phyloP scores from a whole-genome alignment of 148 eudicot species.

The Chenopodium berlandieri region DNA sequence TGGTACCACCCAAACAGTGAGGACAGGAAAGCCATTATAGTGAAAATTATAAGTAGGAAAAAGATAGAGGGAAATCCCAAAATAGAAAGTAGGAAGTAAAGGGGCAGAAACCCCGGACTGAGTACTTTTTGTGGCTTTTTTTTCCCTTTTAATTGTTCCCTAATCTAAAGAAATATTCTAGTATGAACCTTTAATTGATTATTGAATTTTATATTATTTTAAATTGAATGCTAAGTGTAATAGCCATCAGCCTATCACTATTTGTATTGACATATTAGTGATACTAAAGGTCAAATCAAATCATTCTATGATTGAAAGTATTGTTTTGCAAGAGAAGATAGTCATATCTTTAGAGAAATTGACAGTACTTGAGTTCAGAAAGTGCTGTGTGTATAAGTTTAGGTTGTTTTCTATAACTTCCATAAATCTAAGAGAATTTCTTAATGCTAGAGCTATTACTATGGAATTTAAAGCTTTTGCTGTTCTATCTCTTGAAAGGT shows the following conservation, averaged over 20 bases:
- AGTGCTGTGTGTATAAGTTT: not conserved
- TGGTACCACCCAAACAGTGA: not conserved
- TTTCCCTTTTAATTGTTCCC: not conserved
- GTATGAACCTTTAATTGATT: not conserved
- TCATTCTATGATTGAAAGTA: not conserved
- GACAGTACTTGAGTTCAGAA: not conserved
- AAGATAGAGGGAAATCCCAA: not conserved
- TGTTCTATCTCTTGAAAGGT: conserved; percentile 41
- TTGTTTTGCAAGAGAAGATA: not conserved
- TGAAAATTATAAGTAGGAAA: not conserved
- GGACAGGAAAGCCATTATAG: not conserved
- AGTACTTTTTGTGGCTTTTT: too few species aligned
- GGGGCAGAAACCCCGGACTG: too few species aligned
- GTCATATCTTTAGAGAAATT: not conserved
- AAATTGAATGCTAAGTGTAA: not conserved
- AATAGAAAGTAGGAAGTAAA: not conserved
- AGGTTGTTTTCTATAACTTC: not conserved
- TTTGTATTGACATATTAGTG: not conserved
- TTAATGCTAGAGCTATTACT: not conserved
- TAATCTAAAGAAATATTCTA: not conserved
- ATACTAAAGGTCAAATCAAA: not conserved
- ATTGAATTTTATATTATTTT: too few species aligned
- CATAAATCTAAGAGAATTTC: not conserved
- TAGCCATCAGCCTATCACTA: not conserved
- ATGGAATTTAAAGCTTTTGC: not conserved